Percentiles rank a stretch among this genome's conserved stretches.
Conservation (phyloP, 495 filamentous ascomycete species). For the Penicillium taxi region DNA sequence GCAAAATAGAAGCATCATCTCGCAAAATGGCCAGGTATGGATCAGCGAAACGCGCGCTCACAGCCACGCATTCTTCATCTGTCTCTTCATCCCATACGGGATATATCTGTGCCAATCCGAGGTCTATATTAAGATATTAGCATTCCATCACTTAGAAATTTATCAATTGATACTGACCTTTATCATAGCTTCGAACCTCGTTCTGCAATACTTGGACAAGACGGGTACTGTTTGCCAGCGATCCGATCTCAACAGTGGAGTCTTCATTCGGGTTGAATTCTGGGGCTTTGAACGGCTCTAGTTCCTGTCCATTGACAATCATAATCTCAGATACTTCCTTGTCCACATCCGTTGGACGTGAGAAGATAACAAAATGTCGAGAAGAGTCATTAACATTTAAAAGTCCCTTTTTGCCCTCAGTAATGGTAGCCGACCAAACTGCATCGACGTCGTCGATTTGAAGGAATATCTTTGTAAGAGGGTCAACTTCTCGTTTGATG, state of each 20-base stretch:
- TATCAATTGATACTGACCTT: slow-evolving; percentile 49
- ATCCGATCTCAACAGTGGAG: slow-evolving; percentile 71
- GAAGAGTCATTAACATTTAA: slow-evolving; percentile 38
- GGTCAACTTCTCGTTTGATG: slow-evolving; percentile 66
- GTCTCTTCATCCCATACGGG: slow-evolving; percentile 84
- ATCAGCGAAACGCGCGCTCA: slow-evolving; percentile 78
- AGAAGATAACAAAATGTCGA: slow-evolving; percentile 33
- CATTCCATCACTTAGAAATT: slow-evolving; percentile 5
- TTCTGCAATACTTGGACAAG: slow-evolving; percentile 78
- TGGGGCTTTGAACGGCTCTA: slow-evolving; percentile 37
- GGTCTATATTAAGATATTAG: slow-evolving; percentile 44
- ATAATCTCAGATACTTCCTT: slow-evolving; percentile 38
- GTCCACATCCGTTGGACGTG: slow-evolving; percentile 23
- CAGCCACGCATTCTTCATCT: slow-evolving; percentile 64
- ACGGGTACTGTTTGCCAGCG: slow-evolving; percentile 61
- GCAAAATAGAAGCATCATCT: slow-evolving; percentile 67
- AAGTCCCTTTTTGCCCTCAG: slow-evolving; percentile 4
- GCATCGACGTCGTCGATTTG: slow-evolving; percentile 24
- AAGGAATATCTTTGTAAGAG: slow-evolving; percentile 53
- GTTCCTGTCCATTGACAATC: slow-evolving; percentile 16
- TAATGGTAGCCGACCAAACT: slow-evolving; percentile 31
- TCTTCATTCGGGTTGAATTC: slow-evolving; percentile 88
- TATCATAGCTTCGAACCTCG: slow-evolving; percentile 82
- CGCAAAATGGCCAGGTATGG: slow-evolving; percentile 80
- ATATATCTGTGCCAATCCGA: slow-evolving; percentile 80